phyloP scores from a whole-genome alignment of 164 flowering plant species.

The Kingdonia uniflora region DNA sequence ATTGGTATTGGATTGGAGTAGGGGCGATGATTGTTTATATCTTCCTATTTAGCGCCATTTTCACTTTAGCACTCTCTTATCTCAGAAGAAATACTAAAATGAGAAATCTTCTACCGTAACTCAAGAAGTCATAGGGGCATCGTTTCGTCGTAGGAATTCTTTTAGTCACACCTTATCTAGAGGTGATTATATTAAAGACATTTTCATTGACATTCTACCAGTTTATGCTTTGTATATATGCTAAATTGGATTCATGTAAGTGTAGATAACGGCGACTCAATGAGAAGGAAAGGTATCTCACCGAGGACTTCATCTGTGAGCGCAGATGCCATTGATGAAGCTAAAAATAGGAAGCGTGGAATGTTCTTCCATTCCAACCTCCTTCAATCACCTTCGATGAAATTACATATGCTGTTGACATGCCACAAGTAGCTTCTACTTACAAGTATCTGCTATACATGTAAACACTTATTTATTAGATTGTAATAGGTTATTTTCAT shows the following conservation, averaged over 20 bases:
- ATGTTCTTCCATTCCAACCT: conserved; percentile 69
- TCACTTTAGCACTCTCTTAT: conserved; percentile 18
- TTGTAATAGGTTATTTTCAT: not conserved
- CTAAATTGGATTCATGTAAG: no score
- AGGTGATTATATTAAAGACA: no score
- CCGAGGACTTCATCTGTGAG: conserved; percentile 8
- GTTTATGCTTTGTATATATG: no score
- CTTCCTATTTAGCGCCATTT: conserved; percentile 18
- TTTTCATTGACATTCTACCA: no score
- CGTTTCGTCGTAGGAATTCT: conserved; percentile 10
- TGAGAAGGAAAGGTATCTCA: not conserved
- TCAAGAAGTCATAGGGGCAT: conserved; percentile 11
- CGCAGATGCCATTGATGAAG: conserved; percentile 10
- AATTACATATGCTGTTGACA: conserved; percentile 40
- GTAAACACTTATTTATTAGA: no score
- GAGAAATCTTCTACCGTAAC: conserved; percentile 11
- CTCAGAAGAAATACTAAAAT: conserved; percentile 21
- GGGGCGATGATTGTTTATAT: conserved; percentile 22
- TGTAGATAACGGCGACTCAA: no score
- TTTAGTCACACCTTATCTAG: not conserved
- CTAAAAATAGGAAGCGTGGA: conserved; percentile 30
- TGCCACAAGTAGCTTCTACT: conserved; percentile 19
- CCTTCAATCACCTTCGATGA: conserved; percentile 53
- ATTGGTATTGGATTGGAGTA: conserved; percentile 34
- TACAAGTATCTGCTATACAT: no score